Conservation (phyloP, 148 eudicot species). For the Dianthus caryophyllus region DNA sequence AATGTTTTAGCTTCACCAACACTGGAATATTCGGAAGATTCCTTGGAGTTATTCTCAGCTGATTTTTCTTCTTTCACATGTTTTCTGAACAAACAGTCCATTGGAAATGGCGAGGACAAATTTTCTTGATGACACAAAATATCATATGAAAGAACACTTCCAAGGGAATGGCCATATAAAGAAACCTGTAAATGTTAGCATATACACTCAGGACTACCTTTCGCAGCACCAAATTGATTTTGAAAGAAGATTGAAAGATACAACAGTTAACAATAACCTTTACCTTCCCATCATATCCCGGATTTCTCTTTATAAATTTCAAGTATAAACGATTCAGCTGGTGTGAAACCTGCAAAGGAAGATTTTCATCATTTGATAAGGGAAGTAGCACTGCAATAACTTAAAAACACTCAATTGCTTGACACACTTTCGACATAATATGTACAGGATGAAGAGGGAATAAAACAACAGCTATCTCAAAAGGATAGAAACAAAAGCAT, state of each 20-base stretch:
- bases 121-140: constrained; percentile 94
- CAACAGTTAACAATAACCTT: constrained; percentile 12
- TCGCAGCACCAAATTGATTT: constrained; percentile 2
- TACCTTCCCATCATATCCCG: constrained; percentile 99
- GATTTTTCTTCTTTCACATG: constrained; percentile 29
- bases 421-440: not conserved
- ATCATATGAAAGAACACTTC: constrained; percentile 95
- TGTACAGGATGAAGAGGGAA: not conserved
- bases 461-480: not conserved
- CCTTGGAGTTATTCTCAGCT: constrained; percentile 17
- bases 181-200: constrained; percentile 56
- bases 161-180: constrained; percentile 89
- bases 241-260: not conserved
- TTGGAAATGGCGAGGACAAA: constrained; percentile 72
- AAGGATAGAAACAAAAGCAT: not conserved
- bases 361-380: constrained; percentile 2
- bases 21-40: constrained; percentile 22
- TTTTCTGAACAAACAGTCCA: constrained; percentile 62
- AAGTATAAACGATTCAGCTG: constrained; percentile 76
- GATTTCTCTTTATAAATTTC: constrained; percentile 89
- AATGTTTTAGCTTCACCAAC: constrained; percentile 31
- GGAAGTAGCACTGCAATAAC: not conserved
- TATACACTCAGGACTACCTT: constrained; percentile 12
- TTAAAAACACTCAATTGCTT: not conserved
- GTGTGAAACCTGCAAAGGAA: constrained; percentile 64